Evolutionary conservation across 2,329 filamentous ascomycete species (phyloP), one percentile per base, ranked within the genome.

Genomic region (Falciphora oryzae): DNA sequence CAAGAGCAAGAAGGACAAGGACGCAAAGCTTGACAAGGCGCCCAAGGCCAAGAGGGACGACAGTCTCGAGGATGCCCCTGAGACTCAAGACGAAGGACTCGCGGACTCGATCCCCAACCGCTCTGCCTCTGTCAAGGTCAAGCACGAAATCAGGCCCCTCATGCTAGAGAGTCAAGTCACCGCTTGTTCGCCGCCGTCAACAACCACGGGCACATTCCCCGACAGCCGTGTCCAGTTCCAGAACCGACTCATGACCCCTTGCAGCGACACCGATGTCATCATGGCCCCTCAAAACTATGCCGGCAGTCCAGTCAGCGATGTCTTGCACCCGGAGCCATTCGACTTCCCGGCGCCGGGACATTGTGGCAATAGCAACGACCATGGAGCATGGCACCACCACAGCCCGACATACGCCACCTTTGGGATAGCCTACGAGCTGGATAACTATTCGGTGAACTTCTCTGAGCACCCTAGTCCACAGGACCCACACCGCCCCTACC

Each of bases 211-310:
- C 74, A 78, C 65, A 73, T 74, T 68, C 63, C 71, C 63, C 65
- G 76, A 67, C 64, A 64, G 63, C 57, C 68, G 70, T 11, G 53
- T 67, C 13, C 67, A 77, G 62, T 74, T 77, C 53, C 73, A 73
- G 22, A 68, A 74, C 65, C 75, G 80, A 16, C 78, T 85, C 32
- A 78, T 84, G 65, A 85, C 83, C 0, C 83, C 83, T 1, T 81
- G 78, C 72, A 85, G 82, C 72, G 83, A 86, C 65, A 73, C 71
- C 5, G 83, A 85, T 68, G 67, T 72, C 25, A 75, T 76, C 61
- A 70, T 72, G 1, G 66, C 71, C 11, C 67, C 73, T 2, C 72
- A 72, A 8, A 69, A 65, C 22, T 66, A 76, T 65, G 68, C 71
- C 13, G 70, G 74, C 31, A 78, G 73, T 59, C 74, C 76, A 1